A percentile compares a stretch with the other conserved stretches of the same genome.
These are phyloP conservation scores for Acanthamoeba quina DNA, from an alignment of 208 protist genomes.

Conservation along the genomic window DNA sequence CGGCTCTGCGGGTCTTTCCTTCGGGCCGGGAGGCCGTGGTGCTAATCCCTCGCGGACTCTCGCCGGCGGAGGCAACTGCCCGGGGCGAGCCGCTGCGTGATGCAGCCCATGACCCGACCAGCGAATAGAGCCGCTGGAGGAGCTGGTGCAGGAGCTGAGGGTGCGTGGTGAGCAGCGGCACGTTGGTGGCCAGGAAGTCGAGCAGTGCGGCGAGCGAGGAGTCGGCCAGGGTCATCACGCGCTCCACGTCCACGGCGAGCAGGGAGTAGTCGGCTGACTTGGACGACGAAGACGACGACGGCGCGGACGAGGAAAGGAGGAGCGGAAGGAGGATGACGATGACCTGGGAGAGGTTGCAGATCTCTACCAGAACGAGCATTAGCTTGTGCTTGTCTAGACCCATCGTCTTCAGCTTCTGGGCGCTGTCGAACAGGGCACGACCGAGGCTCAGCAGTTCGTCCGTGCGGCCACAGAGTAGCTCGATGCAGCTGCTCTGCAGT, in stretches of 20 bases:
- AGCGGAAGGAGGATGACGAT: constrained; percentile 22
- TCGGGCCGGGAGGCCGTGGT: not conserved
- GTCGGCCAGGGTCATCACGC: constrained; percentile 21
- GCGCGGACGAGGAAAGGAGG: not conserved
- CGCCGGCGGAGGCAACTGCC: not conserved
- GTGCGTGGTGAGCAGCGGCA: constrained; percentile 2
- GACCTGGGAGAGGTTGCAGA: constrained; percentile 28
- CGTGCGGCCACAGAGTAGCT: not conserved
- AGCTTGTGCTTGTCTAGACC: constrained; percentile 68
- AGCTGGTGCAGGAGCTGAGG: constrained; percentile 34
- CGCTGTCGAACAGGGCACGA: constrained; percentile 19
- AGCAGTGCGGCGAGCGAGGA: not conserved
- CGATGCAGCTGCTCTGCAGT: constrained; percentile 35
- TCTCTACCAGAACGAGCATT: constrained; percentile 24
- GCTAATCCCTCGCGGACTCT: not conserved
- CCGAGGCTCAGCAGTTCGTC: constrained; percentile 49
- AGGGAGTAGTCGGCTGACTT: not conserved
- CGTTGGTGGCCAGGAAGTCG: constrained; percentile 26
- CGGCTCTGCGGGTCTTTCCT: not conserved
- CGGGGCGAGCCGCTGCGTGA: not conserved
- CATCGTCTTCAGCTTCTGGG: constrained; percentile 49
- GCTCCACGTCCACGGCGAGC: not conserved
- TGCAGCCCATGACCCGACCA: constrained; percentile 8
- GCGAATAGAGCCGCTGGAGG: constrained; percentile 13
- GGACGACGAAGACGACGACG: not conserved